phyloP scores from a whole-genome alignment of 1,284 basidiomycete genomes.

The Anthracocystis walkeri region DNA sequence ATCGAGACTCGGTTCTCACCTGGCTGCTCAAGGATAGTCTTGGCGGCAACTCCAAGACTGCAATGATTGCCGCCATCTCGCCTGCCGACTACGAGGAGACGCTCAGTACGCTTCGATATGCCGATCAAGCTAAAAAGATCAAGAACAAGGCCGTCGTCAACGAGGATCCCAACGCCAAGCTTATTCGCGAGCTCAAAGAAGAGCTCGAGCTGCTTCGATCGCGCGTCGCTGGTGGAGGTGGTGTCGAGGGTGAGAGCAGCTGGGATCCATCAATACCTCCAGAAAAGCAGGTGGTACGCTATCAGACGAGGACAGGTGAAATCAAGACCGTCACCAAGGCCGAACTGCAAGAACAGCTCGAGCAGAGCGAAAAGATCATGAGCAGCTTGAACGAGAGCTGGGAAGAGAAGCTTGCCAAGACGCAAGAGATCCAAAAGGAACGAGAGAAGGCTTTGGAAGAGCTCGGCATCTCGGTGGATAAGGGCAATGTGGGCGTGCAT shows the following conservation, averaged over 20 bases:
- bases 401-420: slow-evolving; percentile 94
- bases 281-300: slow-evolving; percentile 94
- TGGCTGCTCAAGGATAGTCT: slow-evolving; percentile 71
- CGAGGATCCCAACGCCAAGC: slow-evolving; percentile 98
- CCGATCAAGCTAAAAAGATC: slow-evolving; percentile 97
- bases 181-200: slow-evolving; percentile 97
- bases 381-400: slow-evolving; percentile 94
- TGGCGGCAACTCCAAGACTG: slow-evolving; percentile 69
- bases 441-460: slow-evolving; percentile 97
- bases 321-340: slow-evolving; percentile 96
- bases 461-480: slow-evolving; percentile 95
- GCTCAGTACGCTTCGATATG: slow-evolving; percentile 91
- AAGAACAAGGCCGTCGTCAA: slow-evolving; percentile 99
- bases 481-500: slow-evolving; percentile 91
- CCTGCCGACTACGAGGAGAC: slow-evolving; percentile 99
- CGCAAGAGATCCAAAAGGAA: slow-evolving; percentile 94
- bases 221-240: slow-evolving; percentile 56
- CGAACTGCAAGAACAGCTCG: slow-evolving; percentile 94
- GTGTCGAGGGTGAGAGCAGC: slow-evolving; percentile 75
- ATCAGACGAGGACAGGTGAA: slow-evolving; percentile 90
- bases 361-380: slow-evolving; percentile 97
- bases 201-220: slow-evolving; percentile 78
- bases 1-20: slow-evolving; percentile 64
- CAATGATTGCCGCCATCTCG: slow-evolving; percentile 90
- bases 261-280: slow-evolving; percentile 91